These are phyloP conservation scores for Boletellus ananiceps DNA, from an alignment of 768 basidiomycete genomes.

Conservation along the genomic window DNA sequence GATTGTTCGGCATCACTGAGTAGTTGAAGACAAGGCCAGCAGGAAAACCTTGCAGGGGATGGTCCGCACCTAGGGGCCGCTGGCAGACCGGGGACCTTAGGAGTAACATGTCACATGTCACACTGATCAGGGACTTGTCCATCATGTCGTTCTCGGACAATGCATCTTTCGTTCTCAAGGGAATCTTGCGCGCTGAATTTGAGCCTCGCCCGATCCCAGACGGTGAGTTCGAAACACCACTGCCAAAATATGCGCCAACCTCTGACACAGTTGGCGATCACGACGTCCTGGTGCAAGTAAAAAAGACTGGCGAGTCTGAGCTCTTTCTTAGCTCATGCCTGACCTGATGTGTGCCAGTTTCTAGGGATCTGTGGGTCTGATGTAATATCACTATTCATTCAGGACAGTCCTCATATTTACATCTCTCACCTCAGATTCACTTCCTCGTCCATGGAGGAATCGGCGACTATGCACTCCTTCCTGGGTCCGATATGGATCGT, in stretches of 20 bases:
- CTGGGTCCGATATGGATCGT: slow-evolving; percentile 61
- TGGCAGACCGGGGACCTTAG: too few relatives aligned
- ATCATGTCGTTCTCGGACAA: slow-evolving; percentile 44
- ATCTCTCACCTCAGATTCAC: slow-evolving; percentile 51
- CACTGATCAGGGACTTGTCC: too few relatives aligned
- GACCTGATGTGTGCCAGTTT: slow-evolving; percentile 10
- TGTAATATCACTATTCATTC: slow-evolving; percentile 36
- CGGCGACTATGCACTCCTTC: slow-evolving; percentile 72
- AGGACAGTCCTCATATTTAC: neutral
- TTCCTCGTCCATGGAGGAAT: slow-evolving; percentile 77
- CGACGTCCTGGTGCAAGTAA: slow-evolving; percentile 85
- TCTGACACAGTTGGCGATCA: slow-evolving; percentile 50
- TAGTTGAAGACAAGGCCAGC: too few relatives aligned
- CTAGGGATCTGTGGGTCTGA: slow-evolving; percentile 90
- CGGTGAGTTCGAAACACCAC: slow-evolving; percentile 36
- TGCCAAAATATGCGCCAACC: slow-evolving; percentile 5
- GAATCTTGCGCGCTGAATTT: slow-evolving; percentile 60
- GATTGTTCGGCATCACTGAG: too few relatives aligned
- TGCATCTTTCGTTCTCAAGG: slow-evolving; percentile 72
- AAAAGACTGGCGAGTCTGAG: slow-evolving; percentile 73
- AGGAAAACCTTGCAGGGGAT: too few relatives aligned
- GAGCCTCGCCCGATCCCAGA: slow-evolving; percentile 75
- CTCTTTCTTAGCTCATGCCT: neutral
- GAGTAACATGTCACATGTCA: too few relatives aligned
- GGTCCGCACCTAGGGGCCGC: too few relatives aligned